Conservation (phyloP, 2,329 filamentous ascomycete genomes). For the Diaporthe sp. region DNA sequence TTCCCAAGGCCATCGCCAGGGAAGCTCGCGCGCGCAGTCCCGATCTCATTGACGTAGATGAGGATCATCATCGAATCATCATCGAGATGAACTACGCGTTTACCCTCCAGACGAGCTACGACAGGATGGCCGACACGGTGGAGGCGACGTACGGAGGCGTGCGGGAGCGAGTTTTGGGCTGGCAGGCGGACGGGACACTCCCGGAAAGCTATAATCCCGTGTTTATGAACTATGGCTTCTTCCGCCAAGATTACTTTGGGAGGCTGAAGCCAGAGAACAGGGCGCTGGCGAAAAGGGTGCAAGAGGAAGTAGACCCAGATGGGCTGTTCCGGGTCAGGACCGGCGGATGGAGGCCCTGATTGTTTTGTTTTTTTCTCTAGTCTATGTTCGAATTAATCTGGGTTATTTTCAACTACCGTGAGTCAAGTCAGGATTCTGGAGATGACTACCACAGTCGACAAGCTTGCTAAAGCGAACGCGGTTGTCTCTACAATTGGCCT, state of each 20-base stretch:
- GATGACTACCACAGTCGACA: background rate
- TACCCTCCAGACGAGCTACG: background rate
- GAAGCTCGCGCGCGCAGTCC: slow-evolving; percentile 14
- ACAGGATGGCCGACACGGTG: slow-evolving; percentile 6
- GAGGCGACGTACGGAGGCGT: slow-evolving; percentile 16
- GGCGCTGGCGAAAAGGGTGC: slow-evolving; percentile 9
- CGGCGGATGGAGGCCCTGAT: background rate
- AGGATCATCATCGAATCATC: background rate
- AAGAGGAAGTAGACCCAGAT: background rate
- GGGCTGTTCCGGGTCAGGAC: background rate
- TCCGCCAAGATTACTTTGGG: slow-evolving; percentile 19
- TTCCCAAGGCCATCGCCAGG: slow-evolving; percentile 5
- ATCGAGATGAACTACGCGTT: slow-evolving; percentile 20
- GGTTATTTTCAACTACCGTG: background rate
- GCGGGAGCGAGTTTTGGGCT: background rate
- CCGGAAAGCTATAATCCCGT: background rate
- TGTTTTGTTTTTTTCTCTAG: background rate
- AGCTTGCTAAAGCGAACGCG: background rate
- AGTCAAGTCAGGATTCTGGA: background rate
- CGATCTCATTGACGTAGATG: slow-evolving; percentile 3
- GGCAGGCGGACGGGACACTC: background rate
- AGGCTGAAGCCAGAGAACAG: slow-evolving; percentile 18
- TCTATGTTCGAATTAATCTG: background rate
- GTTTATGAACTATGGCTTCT: slow-evolving; percentile 17
- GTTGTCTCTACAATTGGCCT: background rate